Evolutionary conservation across 1,139 yeast species (phyloP).

Genomic region (Taphrina flavorubra): DNA sequence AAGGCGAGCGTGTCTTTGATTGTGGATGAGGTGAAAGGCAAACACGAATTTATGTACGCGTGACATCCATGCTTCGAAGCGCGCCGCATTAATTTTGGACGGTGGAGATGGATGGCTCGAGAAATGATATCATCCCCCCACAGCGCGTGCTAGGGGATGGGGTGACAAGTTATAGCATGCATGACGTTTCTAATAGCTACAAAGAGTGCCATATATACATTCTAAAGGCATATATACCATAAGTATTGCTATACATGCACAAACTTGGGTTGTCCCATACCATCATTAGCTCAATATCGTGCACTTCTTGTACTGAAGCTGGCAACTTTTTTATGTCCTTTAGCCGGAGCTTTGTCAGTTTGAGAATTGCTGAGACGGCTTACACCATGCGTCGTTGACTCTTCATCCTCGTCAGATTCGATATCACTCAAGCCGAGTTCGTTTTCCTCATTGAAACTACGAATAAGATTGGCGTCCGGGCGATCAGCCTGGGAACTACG

Average conservation of each 20-base stretch:
- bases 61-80: neutral
- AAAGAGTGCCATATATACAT: neutral
- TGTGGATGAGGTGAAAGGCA: no score
- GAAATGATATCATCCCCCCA: slow-evolving; percentile 20
- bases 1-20: no score
- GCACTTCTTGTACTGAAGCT: slow-evolving; percentile 26
- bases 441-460: slow-evolving; percentile 16
- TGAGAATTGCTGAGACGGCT: slow-evolving; percentile 12
- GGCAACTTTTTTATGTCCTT: slow-evolving; percentile 29
- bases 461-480: slow-evolving; percentile 34
- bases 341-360: neutral
- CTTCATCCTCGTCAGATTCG: slow-evolving; percentile 34
- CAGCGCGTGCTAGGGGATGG: no score
- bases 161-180: neutral
- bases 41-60: slow-evolving; percentile 2
- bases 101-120: neutral
- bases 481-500: slow-evolving; percentile 48
- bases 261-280: neutral
- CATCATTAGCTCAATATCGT: slow-evolving; percentile 3
- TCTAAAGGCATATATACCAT: neutral
- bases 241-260: neutral
- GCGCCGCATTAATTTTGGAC: slow-evolving; percentile 14
- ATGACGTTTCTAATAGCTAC: neutral
- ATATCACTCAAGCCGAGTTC: slow-evolving; percentile 30
- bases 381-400: neutral